Conservation (phyloP, 2,329 filamentous ascomycete species). For the Penicillium sp. region DNA sequence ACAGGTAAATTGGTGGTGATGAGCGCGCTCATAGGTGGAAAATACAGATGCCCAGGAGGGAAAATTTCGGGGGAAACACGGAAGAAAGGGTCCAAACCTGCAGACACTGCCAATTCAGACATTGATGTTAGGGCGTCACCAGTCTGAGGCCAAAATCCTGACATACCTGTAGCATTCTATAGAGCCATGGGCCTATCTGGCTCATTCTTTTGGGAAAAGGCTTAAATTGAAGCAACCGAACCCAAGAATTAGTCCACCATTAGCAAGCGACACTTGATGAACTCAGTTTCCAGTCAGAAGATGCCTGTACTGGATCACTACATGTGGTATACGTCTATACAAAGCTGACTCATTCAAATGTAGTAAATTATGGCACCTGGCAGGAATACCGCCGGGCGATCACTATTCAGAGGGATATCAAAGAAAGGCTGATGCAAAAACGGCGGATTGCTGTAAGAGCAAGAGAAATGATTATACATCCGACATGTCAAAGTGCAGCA, state of each 20-base stretch:
- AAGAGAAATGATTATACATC: constrained; percentile 2
- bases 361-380: background rate
- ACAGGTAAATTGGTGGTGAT: background rate
- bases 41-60: background rate
- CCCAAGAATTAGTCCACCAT: background rate
- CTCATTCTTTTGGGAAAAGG: background rate
- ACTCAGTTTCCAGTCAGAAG: background rate
- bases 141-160: too few relatives aligned
- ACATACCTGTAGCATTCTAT: background rate
- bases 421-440: constrained; percentile 1
- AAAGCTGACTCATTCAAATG: background rate
- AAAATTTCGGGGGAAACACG: background rate
- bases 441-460: background rate
- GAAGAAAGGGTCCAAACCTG: background rate
- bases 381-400: background rate
- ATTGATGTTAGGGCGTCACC: too few relatives aligned
- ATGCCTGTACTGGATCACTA: background rate
- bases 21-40: constrained; percentile 17
- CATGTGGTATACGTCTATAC: background rate
- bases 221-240: background rate
- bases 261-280: background rate
- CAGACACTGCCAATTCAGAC: background rate
- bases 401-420: background rate
- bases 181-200: background rate
- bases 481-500: background rate